Conservation (phyloP, 2,329 filamentous ascomycete species). For the Penicillium sp. region DNA sequence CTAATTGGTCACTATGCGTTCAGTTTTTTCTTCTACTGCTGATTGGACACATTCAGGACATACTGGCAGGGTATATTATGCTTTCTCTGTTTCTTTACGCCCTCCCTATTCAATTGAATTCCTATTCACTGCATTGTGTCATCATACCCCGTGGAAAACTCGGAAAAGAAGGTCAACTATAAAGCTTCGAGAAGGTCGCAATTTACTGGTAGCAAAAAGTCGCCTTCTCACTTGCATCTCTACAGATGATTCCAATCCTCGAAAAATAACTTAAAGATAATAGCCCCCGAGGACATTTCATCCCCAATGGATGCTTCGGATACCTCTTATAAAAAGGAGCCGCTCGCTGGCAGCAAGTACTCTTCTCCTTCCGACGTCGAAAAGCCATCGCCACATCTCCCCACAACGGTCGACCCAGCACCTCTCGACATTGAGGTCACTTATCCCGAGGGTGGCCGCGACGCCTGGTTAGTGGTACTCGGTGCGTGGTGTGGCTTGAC, state of each 20-base stretch:
- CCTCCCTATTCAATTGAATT: background rate
- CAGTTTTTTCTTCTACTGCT: background rate
- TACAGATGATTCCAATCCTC: background rate
- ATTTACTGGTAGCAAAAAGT: background rate
- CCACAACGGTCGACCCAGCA: background rate
- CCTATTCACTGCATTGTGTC: background rate
- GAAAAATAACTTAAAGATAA: background rate
- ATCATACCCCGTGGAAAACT: background rate
- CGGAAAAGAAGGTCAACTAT: background rate
- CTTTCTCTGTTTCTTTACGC: background rate
- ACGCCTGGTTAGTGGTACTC: conserved; percentile 16
- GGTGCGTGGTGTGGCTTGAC: conserved; percentile 25
- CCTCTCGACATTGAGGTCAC: background rate
- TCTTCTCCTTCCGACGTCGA: background rate
- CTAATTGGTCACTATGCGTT: background rate
- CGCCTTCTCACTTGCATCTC: background rate
- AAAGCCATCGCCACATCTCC: background rate
- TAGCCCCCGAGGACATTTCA: background rate
- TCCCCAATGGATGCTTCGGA: background rate
- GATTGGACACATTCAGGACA: background rate
- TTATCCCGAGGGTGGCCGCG: background rate
- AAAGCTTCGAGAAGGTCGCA: background rate
- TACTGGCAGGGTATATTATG: background rate
- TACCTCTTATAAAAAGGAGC: background rate
- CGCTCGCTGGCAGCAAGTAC: background rate